Evolutionary conservation across 2,329 filamentous ascomycete genomes (phyloP).

Genomic region (Dothistroma pini): DNA sequence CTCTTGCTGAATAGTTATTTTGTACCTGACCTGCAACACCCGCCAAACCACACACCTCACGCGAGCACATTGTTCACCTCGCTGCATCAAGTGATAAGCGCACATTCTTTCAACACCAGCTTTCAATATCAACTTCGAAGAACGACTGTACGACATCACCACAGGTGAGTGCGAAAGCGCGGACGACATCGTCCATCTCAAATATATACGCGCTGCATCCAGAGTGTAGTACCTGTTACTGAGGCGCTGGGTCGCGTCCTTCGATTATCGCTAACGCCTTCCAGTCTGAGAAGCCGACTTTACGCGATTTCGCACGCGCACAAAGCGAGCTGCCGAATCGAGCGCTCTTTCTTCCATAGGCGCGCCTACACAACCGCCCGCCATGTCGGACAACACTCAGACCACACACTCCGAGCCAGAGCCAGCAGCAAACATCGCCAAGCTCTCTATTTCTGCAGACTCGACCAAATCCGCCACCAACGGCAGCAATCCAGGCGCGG

Average conservation of each 20-base stretch:
- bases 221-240: background rate
- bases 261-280: background rate
- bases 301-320: background rate
- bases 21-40: too few relatives aligned
- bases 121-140: background rate
- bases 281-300: too few relatives aligned
- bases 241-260: background rate
- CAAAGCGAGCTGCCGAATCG: background rate
- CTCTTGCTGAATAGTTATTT: too few relatives aligned
- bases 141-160: background rate
- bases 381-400: constrained; percentile 22
- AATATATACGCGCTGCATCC: background rate
- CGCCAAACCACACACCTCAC: background rate
- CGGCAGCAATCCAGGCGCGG: constrained; percentile 20
- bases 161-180: background rate
- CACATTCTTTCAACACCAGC: background rate
- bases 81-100: background rate
- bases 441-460: constrained; percentile 18
- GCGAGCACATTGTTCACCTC: background rate
- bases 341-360: background rate
- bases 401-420: constrained; percentile 21
- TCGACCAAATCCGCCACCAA: constrained; percentile 18
- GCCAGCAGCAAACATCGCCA: constrained; percentile 20
- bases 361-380: background rate
- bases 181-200: background rate